These are phyloP conservation scores for Hypoxylon intermedium DNA, from an alignment of 495 filamentous ascomycete species.

Conservation along the genomic window DNA sequence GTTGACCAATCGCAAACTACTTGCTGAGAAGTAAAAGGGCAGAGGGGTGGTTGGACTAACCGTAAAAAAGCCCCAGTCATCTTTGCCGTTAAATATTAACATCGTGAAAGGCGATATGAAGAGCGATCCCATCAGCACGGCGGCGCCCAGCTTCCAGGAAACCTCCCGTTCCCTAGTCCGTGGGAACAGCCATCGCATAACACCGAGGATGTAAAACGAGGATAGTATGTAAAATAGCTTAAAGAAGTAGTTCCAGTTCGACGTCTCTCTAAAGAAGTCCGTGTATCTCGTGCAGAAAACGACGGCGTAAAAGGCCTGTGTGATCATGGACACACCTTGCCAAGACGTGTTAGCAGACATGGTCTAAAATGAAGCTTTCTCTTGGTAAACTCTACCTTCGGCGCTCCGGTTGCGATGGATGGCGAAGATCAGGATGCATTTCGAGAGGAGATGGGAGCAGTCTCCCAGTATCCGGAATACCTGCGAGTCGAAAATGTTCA, in stretches of 20 bases:
- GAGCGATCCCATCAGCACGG: slow-evolving; percentile 65
- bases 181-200: slow-evolving; percentile 87
- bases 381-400: slow-evolving; percentile 67
- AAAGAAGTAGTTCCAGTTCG: slow-evolving; percentile 71
- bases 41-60: slow-evolving; percentile 49
- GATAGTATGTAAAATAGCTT: slow-evolving; percentile 88
- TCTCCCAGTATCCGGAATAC: slow-evolving; percentile 83
- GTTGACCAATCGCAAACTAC: not conserved
- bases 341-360: slow-evolving; percentile 28
- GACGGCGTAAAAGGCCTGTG: slow-evolving; percentile 82
- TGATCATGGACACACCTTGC: slow-evolving; percentile 91
- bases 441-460: slow-evolving; percentile 80
- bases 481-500: slow-evolving; percentile 50
- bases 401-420: slow-evolving; percentile 88
- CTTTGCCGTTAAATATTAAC: slow-evolving; percentile 62
- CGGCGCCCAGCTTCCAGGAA: slow-evolving; percentile 84
- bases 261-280: slow-evolving; percentile 69
- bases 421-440: slow-evolving; percentile 87
- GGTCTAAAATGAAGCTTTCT: not conserved
- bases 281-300: slow-evolving; percentile 91
- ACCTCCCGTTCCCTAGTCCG: slow-evolving; percentile 88
- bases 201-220: slow-evolving; percentile 82
- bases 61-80: slow-evolving; percentile 58
- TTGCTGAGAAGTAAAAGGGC: not conserved
- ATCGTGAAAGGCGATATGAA: slow-evolving; percentile 70